These are phyloP conservation scores for Talaromyces sp. DNA, from an alignment of 2,329 filamentous ascomycete genomes.

Conservation along the genomic window DNA sequence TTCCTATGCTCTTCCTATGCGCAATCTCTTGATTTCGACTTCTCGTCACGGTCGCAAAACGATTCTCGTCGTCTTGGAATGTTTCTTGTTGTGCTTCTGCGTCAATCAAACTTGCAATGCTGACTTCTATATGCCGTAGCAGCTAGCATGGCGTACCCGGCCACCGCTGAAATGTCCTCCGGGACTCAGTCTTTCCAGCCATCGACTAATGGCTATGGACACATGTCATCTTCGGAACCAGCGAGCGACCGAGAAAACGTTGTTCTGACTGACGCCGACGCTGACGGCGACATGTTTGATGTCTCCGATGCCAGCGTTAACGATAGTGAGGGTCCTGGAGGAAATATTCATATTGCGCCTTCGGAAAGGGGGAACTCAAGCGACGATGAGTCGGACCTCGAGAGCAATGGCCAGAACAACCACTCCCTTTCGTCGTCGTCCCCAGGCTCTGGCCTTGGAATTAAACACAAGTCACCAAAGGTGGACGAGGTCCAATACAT, in stretches of 20 bases:
- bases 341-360: constrained; percentile 40
- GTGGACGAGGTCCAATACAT: constrained; percentile 78
- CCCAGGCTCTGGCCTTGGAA: constrained; percentile 64
- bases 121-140: constrained; percentile 34
- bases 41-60: constrained; percentile 31
- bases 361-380: constrained; percentile 34
- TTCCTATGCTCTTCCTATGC: constrained; percentile 15
- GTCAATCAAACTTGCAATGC: constrained; percentile 35
- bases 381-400: constrained; percentile 26
- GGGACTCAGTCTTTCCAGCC: constrained; percentile 19
- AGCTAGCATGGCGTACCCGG: constrained; percentile 44
- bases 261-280: constrained; percentile 58
- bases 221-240: constrained; percentile 22
- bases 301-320: constrained; percentile 46
- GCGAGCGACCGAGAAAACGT: constrained; percentile 32
- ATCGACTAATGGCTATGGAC: constrained; percentile 31
- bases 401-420: constrained; percentile 6
- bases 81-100: constrained; percentile 17
- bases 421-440: constrained; percentile 50
- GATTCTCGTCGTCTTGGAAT: constrained; percentile 20
- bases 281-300: constrained; percentile 75
- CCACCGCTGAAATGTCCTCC: constrained; percentile 31
- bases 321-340: constrained; percentile 44
- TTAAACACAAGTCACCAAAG: constrained; percentile 67
- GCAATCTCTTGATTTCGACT: constrained; percentile 20